These are phyloP conservation scores for Daldinia caldariorum DNA, from an alignment of 495 filamentous ascomycete species.

Conservation along the genomic window DNA sequence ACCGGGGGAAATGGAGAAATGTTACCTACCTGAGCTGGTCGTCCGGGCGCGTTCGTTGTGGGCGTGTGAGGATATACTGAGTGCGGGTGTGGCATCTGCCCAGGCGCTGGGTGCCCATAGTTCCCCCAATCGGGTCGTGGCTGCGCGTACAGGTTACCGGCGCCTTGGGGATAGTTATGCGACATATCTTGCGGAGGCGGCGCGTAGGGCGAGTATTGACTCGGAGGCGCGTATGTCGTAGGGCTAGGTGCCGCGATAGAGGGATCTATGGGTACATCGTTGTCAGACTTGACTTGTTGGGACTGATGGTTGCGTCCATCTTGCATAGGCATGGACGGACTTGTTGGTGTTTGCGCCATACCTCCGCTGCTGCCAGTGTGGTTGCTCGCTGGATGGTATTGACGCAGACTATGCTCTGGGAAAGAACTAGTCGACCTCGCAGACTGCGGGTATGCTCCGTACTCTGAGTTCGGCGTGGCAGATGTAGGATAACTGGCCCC, in stretches of 20 bases:
- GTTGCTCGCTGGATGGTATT: constrained; percentile 77
- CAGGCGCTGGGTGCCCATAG: constrained; percentile 67
- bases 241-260: constrained; percentile 93
- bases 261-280: constrained; percentile 98
- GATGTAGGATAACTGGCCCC: constrained; percentile 74
- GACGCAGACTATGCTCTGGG: constrained; percentile 78
- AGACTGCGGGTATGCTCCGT: constrained; percentile 80
- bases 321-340: constrained; percentile 88
- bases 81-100: constrained; percentile 60
- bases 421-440: constrained; percentile 79
- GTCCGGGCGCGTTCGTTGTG: constrained; percentile 61
- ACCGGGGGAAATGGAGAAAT: constrained; percentile 40
- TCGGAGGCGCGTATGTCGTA: constrained; percentile 82
- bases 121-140: constrained; percentile 82
- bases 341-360: constrained; percentile 95
- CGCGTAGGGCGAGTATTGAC: constrained; percentile 80
- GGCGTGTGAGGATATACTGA: constrained; percentile 65
- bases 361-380: constrained; percentile 79
- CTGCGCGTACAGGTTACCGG: constrained; percentile 69
- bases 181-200: constrained; percentile 85
- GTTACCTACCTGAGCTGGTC: constrained; percentile 76
- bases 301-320: constrained; percentile 76
- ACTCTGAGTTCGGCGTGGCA: constrained; percentile 88
- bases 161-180: constrained; percentile 69
- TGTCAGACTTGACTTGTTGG: constrained; percentile 87